Base-by-base conservation (phyloP, 129 eudicot species). In the Silybum marianum region DNA sequence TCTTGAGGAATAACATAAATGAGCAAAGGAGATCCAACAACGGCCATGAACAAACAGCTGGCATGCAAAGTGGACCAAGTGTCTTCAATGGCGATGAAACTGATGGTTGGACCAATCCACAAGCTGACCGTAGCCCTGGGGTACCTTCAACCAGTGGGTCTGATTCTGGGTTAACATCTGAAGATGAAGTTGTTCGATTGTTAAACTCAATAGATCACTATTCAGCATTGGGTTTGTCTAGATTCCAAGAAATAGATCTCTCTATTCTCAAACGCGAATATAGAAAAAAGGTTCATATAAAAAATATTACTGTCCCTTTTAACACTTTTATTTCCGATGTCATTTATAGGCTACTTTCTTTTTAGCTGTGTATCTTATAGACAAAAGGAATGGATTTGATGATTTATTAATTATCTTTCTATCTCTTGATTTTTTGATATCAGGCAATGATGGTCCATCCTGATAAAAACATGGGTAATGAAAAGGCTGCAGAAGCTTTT, bases 361-460 rank as follows among this genome's bases (percentile, higher is more conserved):
- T 34, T 81, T 81, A 73, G 51, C 28, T 65, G 2, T 34, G 46
- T 81, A 26, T 66, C 34, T 11, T 74, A 42, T 73, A 26, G 38
- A 81, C 28, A 75, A 75, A 81, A 67, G 24, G 39, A 48, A 66
- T 73, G 44, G 6, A 10, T 19, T 38, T 58, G 84, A 71, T 71
- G 32, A 71, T 60, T 34, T 78, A 71, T 71, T 83, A 40, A 77
- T 74, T 23, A 51, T 71, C 72, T 78, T 60, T 44, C 14, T 48
- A 8, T 67, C 25, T 14, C 48, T 30, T 63, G 46, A 3, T 78
- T 30, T 78, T 30, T 80, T 74, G 42, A 73, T 83, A 10, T 70
- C 83, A 95, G 99, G 99, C 99, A 32, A 95, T 95, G 98, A 85
- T 95, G 87, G 99, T 95, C 72, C 99, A 95, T 79, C 99, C 99